These are phyloP conservation scores for Blastobotrys arbuscula DNA, from an alignment of 1,139 yeast species.

Conservation along the genomic window DNA sequence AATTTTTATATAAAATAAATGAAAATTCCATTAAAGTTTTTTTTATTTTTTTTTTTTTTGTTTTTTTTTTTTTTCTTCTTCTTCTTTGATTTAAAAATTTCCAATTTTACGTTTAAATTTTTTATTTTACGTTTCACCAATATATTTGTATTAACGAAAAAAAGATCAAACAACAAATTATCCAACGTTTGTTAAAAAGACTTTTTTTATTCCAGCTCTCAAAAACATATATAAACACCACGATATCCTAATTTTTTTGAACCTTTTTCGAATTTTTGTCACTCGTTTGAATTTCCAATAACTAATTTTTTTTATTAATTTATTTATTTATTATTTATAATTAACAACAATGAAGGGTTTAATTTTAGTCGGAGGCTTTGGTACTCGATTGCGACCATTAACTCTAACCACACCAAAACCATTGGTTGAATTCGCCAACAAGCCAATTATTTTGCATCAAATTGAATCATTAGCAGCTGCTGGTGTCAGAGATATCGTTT, in stretches of 20 bases:
- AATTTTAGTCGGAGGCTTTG: constrained; percentile 98
- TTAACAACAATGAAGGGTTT: constrained; percentile 88
- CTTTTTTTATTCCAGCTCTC: too few relatives aligned
- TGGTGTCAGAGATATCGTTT: constrained; percentile 97
- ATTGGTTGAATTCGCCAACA: constrained; percentile 96
- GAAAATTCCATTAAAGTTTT: background rate
- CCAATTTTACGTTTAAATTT: too few relatives aligned
- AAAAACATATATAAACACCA: too few relatives aligned
- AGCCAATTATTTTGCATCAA: constrained; percentile 86
- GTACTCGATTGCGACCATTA: constrained; percentile 99
- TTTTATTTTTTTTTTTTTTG: background rate
- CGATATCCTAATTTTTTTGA: too few relatives aligned
- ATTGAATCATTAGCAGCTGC: constrained; percentile 97
- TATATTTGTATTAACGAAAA: too few relatives aligned
- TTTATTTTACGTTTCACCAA: background rate
- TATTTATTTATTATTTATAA: constrained; percentile 1
- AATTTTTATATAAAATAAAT: background rate
- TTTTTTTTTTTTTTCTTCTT: background rate
- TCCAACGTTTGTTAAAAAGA: too few relatives aligned
- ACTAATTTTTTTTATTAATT: background rate
- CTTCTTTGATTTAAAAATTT: background rate
- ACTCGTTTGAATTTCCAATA: background rate
- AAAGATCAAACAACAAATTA: too few relatives aligned
- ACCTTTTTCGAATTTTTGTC: too few relatives aligned
- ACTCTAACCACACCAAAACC: constrained; percentile 98